Percentiles rank a stretch among this genome's conserved stretches.
These are phyloP conservation scores for Stereocaulon alpinum DNA, from an alignment of 495 filamentous ascomycete genomes.

Conservation along the genomic window DNA sequence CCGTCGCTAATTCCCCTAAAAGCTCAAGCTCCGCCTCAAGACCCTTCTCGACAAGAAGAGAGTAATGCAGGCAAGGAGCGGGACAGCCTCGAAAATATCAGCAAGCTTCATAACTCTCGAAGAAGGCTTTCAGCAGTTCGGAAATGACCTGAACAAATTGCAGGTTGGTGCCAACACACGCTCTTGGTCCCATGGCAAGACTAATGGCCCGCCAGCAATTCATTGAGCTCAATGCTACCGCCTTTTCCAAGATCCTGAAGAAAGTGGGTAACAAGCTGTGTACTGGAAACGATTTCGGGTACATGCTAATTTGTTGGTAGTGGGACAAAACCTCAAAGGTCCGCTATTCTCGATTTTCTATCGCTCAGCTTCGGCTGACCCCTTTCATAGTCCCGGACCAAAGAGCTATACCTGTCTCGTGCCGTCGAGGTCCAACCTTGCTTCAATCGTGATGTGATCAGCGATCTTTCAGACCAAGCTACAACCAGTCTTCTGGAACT, in stretches of 20 bases:
- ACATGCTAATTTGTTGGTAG: slow-evolving; percentile 29
- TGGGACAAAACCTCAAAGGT: slow-evolving; percentile 99
- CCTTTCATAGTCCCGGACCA: slow-evolving; percentile 66
- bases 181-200: background rate
- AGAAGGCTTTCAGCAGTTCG: slow-evolving; percentile 94
- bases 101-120: slow-evolving; percentile 87
- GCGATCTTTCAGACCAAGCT: slow-evolving; percentile 90
- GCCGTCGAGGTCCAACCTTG: slow-evolving; percentile 97
- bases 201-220: slow-evolving; percentile 54
- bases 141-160: slow-evolving; percentile 89
- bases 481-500: slow-evolving; percentile 87
- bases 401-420: slow-evolving; percentile 89
- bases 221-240: slow-evolving; percentile 92
- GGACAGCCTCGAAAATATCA: slow-evolving; percentile 68
- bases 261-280: slow-evolving; percentile 46
- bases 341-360: slow-evolving; percentile 16
- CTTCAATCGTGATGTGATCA: slow-evolving; percentile 94
- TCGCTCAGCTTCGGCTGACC: slow-evolving; percentile 18
- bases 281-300: background rate
- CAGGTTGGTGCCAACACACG: slow-evolving; percentile 33
- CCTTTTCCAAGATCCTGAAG: slow-evolving; percentile 96
- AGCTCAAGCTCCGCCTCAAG: slow-evolving; percentile 88
- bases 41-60: slow-evolving; percentile 92
- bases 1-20: slow-evolving; percentile 3
- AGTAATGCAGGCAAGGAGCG: slow-evolving; percentile 65